Conservation (phyloP, 257 asterid species). For the Solanum ossicruentum region DNA sequence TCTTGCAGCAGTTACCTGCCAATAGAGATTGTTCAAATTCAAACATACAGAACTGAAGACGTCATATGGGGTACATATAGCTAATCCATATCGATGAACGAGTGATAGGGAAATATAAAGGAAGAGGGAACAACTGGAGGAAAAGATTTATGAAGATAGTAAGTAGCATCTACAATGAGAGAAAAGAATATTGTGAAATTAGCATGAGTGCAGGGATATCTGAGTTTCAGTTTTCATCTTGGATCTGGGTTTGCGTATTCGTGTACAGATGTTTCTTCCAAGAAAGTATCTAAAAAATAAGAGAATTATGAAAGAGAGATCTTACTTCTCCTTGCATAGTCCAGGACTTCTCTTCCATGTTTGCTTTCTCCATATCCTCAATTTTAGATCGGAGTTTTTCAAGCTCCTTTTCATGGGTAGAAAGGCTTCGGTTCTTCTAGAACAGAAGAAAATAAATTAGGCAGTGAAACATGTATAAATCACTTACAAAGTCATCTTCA, state of each 20-base stretch:
- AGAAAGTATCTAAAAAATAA: neutral
- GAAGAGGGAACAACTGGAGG: neutral
- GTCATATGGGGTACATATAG: neutral
- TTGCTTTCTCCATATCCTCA: conserved; percentile 74
- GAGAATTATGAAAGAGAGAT: neutral
- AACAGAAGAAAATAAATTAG: neutral
- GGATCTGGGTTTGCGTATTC: neutral
- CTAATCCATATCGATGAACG: neutral
- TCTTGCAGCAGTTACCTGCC: conserved; percentile 76
- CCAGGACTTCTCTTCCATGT: conserved; percentile 85
- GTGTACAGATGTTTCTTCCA: neutral
- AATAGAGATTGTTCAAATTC: conserved; percentile 7
- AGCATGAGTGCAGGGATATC: neutral
- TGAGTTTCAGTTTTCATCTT: neutral
- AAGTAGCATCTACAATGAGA: neutral
- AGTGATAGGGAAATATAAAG: neutral
- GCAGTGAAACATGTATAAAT: neutral
- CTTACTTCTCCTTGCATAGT: conserved; percentile 96
- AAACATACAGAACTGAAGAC: neutral
- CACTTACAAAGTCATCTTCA: neutral
- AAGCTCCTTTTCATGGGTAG: conserved; percentile 76
- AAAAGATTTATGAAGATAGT: neutral
- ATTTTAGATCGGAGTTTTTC: conserved; percentile 50
- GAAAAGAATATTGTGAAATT: neutral
- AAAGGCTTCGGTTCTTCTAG: conserved; percentile 47